A percentile compares a stretch with the other conserved stretches of the same genome.
Evolutionary conservation across 2,329 filamentous ascomycete species (phyloP).

Genomic region (Neocucurbitaria cava): DNA sequence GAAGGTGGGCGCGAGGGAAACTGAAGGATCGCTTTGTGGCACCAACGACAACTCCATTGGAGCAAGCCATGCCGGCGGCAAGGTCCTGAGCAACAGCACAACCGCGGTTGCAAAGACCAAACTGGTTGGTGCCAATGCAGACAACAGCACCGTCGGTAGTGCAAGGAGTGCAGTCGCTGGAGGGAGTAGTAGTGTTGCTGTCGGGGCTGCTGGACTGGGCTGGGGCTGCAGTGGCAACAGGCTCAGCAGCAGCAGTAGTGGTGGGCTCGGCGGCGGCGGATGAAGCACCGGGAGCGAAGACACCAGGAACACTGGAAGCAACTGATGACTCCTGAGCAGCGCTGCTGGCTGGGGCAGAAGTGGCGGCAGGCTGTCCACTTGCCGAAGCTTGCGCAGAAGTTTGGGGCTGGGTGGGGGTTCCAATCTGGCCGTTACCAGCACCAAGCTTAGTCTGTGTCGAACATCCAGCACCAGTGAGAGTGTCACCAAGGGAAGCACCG

Average conservation of each 20-base stretch:
- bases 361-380: not conserved
- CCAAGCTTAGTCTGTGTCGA: constrained; percentile 36
- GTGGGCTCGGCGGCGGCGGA: too few species aligned
- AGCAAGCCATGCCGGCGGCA: constrained; percentile 52
- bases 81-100: constrained; percentile 51
- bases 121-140: constrained; percentile 52
- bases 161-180: constrained; percentile 44
- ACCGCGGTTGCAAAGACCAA: constrained; percentile 54
- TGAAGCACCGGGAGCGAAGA: constrained; percentile 42
- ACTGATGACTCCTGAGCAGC: constrained; percentile 5
- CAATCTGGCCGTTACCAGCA: constrained; percentile 39
- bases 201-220: constrained; percentile 16
- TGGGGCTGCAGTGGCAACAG: constrained; percentile 10
- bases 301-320: constrained; percentile 25
- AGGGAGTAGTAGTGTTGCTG: constrained; percentile 15
- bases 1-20: constrained; percentile 36
- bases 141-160: constrained; percentile 50
- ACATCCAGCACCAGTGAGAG: constrained; percentile 38
- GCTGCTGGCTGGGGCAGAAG: not conserved
- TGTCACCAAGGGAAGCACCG: constrained; percentile 41
- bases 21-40: constrained; percentile 21
- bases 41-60: constrained; percentile 36
- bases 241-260: constrained; percentile 12
- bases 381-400: constrained; percentile 12
- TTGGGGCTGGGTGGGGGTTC: constrained; percentile 24